Conservation (phyloP, 208 protist genomes). For the Crithidia mellificae region DNA sequence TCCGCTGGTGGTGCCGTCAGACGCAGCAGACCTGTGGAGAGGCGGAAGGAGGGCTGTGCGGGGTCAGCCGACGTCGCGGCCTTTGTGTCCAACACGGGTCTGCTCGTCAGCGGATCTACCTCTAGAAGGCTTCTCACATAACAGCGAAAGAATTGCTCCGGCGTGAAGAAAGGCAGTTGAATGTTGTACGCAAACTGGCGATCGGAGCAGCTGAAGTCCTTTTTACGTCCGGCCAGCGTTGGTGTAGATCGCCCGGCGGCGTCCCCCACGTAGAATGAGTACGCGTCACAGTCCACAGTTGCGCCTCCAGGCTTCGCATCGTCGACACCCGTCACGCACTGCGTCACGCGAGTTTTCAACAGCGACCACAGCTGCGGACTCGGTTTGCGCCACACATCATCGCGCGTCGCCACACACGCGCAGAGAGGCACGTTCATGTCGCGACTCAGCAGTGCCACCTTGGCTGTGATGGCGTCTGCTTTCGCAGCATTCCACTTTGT, state of each 20-base stretch:
- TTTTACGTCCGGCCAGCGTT: conserved; percentile 73
- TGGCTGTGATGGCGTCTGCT: conserved; percentile 51
- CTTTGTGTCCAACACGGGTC: too few relatives aligned
- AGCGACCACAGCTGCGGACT: conserved; percentile 82
- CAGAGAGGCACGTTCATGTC: conserved; percentile 59
- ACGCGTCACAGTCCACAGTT: conserved; percentile 26
- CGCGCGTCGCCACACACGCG: conserved; percentile 73
- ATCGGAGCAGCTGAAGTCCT: conserved; percentile 93
- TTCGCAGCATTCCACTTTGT: conserved; percentile 54
- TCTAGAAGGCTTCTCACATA: too few relatives aligned
- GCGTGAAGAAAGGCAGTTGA: conserved; percentile 87
- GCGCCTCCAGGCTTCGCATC: background rate
- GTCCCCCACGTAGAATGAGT: conserved; percentile 93
- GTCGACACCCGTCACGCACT: conserved; percentile 8
- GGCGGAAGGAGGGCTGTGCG: conserved; percentile 10
- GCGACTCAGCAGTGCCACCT: conserved; percentile 50
- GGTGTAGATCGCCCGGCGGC: conserved; percentile 77
- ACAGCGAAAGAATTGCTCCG: conserved; percentile 92
- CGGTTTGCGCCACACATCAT: conserved; percentile 91
- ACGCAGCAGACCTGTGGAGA: conserved; percentile 12
- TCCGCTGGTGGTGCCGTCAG: conserved; percentile 2
- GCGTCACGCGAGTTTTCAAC: conserved; percentile 51
- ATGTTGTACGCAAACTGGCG: conserved; percentile 90
- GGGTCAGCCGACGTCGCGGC: background rate
- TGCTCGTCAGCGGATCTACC: too few relatives aligned